Evolutionary conservation across 345 rosid species (phyloP), one percentile per base, ranked within the genome.

Genomic region (Brassica nigra): DNA sequence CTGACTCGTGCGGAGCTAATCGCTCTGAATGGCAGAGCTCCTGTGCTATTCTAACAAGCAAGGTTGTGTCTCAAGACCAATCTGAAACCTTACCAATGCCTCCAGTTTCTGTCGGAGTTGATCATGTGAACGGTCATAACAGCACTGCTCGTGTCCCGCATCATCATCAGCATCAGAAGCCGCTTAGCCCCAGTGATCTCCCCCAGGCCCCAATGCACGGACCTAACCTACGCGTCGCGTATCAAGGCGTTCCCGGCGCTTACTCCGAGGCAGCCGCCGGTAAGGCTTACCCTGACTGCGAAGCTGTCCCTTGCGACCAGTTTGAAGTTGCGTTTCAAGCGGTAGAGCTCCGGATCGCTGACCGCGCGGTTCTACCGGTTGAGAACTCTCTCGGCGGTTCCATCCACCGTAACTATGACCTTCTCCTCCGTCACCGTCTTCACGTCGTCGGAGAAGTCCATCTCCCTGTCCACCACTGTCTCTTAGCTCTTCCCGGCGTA

Each of bases 401-500:
- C 0, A 95, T 95, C 70, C 99, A 95, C 74, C 83, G 99, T 29
- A 95, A 95, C 76, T 95, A 95, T 67, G 99, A 95, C 74, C 91
- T 95, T 2, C 92, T 95, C 61, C 99, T 95, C 76, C 96, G 99
- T 8, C 99, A 95, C 70, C 92, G 92, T 9, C 97, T 95, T 15
- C 99, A 95, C 78, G 91, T 95, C 82, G 98, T 95, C 37, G 99
- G 98, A 0, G 99, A 95, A 79, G 97, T 95, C 8, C 99, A 95
- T 76, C 78, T 89, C 6, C 89, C 99, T 0, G 97, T 95, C 1
- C 99, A 95, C 77, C 99, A 95, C 84, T 95, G 99, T 83, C 88
- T 95, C 11, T 14, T 93, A 3, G 98, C 99, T 10, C 90, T 93
- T 30, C 99, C 99, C 1, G 99, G 98, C 2, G 92, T 89, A 2